Evolutionary conservation across 805 yeast species (phyloP), one percentile per base, ranked within the genome.

Genomic region (Monosporozyma servazzii): DNA sequence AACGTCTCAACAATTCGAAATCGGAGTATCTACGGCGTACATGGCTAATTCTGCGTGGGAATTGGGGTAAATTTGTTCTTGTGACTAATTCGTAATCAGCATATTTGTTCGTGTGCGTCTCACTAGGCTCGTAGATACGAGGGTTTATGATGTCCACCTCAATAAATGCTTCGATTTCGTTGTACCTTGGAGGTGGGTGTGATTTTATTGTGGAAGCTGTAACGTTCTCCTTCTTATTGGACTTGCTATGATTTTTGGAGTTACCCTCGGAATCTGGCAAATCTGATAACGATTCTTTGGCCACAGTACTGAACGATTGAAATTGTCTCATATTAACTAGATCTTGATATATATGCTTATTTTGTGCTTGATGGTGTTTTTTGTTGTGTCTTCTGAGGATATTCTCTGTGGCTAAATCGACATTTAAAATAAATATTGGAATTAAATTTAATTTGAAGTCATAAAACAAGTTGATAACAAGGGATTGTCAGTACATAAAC

Each of bases 11-110:
- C 23, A 79, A 75, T 54, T 86, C 98, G 66, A 91, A 91, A 62
- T 93, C 98, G 44, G 89, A 80, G 71, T 88, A 91, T 47, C 98
- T 71, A 59, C 99, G 77, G 54, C 97, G 79, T 6, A 89, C 96
- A 31, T 75, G 69, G 30, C 88, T 80, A 41, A 67, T 67, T 48
- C 81, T 73, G 54, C 79, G 76, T 55, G 78, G 78, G 69, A 93
- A 91, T 2, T 89, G 82, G 1, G 98, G 98, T 51, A 93, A 80
- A 68, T 93, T 91, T 23, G 97, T 91, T 67, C 89, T 75, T 66
- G 96, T 88, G 8, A 86, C 75, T 21, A 91, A 80, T 67, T 90
- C 97, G 68, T 91, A 91, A 68, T 91, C 98, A 9, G 98, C 91
- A 66, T 76, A 91, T 82, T 83, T 80, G 10, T 43, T 39, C 9